phyloP scores from a whole-genome alignment of 208 protist genomes.

The Leishmania martiniquensis region DNA sequence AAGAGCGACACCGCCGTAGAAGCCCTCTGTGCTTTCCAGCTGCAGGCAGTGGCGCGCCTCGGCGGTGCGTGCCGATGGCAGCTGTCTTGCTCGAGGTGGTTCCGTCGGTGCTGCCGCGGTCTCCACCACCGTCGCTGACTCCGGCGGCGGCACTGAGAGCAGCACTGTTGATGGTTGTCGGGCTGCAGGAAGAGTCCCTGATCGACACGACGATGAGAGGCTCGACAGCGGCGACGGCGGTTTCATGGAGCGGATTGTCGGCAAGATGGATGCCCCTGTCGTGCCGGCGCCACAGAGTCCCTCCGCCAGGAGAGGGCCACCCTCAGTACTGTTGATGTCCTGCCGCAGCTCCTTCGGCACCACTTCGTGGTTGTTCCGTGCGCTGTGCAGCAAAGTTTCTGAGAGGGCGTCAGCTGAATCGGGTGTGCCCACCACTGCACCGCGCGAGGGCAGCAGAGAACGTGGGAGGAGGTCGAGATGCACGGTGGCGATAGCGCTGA shows the following conservation, averaged over 20 bases:
- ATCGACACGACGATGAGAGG: slow-evolving; percentile 4
- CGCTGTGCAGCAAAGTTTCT: not conserved
- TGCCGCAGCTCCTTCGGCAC: not conserved
- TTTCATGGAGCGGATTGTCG: slow-evolving; percentile 13
- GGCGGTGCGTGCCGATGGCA: not conserved
- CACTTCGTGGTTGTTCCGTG: not conserved
- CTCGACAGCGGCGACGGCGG: slow-evolving; percentile 13
- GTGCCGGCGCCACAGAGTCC: not conserved
- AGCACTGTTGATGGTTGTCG: not conserved
- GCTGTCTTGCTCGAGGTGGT: not conserved
- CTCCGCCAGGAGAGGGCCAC: not conserved
- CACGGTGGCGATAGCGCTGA: not conserved
- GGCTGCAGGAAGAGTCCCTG: not conserved
- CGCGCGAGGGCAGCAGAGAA: not conserved
- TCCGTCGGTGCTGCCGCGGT: not conserved
- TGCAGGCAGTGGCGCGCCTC: too few relatives aligned
- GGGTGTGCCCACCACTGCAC: not conserved
- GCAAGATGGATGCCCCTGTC: slow-evolving; percentile 10
- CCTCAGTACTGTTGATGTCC: not conserved
- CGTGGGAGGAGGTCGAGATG: not conserved
- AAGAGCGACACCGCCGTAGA: too few relatives aligned
- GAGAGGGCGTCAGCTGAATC: not conserved
- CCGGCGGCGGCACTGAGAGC: not conserved
- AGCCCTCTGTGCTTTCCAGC: not conserved
- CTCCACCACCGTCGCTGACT: not conserved